Conservation (phyloP, 495 filamentous ascomycete species). For the Glonium stellatum region DNA sequence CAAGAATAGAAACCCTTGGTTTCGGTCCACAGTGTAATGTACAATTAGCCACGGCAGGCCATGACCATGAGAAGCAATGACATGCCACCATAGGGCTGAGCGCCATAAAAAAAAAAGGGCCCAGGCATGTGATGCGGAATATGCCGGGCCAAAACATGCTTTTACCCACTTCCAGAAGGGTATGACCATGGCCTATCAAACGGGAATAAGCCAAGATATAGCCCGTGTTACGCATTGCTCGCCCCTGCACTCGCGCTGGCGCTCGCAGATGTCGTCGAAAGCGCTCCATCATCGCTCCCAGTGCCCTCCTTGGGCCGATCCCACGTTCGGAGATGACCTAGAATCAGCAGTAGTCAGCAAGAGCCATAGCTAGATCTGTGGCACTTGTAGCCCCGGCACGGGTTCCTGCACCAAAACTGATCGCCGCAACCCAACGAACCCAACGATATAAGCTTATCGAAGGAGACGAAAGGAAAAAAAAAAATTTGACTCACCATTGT, state of each 20-base stretch:
- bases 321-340: slow-evolving; percentile 87
- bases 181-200: not conserved
- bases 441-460: slow-evolving; percentile 2
- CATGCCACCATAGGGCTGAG: not conserved
- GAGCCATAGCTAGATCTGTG: not conserved
- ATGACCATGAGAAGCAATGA: not conserved
- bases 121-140: not conserved
- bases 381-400: slow-evolving; percentile 1
- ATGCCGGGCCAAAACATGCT: not conserved
- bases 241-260: slow-evolving; percentile 5
- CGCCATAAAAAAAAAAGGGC: not conserved
- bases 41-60: not conserved
- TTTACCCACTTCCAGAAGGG: not conserved
- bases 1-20: no score
- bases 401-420: slow-evolving; percentile 17
- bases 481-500: slow-evolving; percentile 56
- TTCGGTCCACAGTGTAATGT: not conserved
- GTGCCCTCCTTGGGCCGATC: slow-evolving; percentile 63
- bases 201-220: not conserved
- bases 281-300: slow-evolving; percentile 35
- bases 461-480: no score
- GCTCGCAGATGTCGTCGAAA: slow-evolving; percentile 29
- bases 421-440: slow-evolving; percentile 4
- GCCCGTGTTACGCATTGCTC: not conserved
- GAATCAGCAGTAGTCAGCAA: slow-evolving; percentile 15